phyloP scores from a whole-genome alignment of 2,329 filamentous ascomycete genomes.

The Didymella exigua region DNA sequence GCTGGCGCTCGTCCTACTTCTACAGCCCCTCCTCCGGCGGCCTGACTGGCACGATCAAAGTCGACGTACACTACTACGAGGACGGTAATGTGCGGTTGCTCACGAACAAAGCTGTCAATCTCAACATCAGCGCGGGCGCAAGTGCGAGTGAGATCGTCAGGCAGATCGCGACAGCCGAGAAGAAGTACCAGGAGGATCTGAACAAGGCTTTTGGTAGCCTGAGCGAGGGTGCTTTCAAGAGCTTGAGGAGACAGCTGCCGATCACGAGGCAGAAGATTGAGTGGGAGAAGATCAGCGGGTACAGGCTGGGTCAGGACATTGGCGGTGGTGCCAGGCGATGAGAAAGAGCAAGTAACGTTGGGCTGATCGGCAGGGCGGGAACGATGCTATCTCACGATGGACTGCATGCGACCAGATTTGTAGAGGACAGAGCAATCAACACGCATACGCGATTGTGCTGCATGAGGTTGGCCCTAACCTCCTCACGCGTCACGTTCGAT shows the following conservation, averaged over 20 bases:
- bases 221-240: conserved; percentile 95
- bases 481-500: background rate
- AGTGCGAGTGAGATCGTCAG: conserved; percentile 73
- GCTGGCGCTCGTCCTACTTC: conserved; percentile 89
- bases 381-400: background rate
- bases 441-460: background rate
- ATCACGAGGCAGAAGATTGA: conserved; percentile 99
- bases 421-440: background rate
- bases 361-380: background rate
- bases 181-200: conserved; percentile 93
- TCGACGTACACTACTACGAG: conserved; percentile 99
- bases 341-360: background rate
- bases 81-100: conserved; percentile 95
- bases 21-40: conserved; percentile 70
- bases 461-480: background rate
- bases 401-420: background rate
- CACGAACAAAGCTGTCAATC: conserved; percentile 77
- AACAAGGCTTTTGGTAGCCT: conserved; percentile 87
- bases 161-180: conserved; percentile 80
- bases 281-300: conserved; percentile 97
- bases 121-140: conserved; percentile 63
- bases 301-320: conserved; percentile 66
- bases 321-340: conserved; percentile 49
- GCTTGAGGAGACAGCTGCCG: conserved; percentile 85
- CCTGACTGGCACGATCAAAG: conserved; percentile 81